Conservation (phyloP, 768 basidiomycete species). For the Rhizopogon roseolus region DNA sequence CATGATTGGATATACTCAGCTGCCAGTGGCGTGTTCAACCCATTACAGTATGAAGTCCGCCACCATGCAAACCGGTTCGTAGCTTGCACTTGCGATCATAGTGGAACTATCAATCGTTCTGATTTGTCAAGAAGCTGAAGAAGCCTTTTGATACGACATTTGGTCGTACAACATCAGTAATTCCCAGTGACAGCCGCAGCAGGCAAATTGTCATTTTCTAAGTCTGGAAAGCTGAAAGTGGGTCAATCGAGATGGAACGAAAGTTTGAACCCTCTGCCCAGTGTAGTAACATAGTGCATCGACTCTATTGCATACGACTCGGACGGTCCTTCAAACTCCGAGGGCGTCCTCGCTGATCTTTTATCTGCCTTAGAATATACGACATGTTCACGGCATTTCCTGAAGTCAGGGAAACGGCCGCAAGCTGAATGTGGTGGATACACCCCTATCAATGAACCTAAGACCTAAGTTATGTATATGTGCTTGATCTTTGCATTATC, state of each 20-base stretch:
- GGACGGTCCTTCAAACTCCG: background rate
- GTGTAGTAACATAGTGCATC: background rate
- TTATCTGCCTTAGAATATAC: no score
- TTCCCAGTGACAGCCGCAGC: background rate
- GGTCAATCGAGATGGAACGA: background rate
- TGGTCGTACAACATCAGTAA: background rate
- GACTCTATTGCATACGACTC: background rate
- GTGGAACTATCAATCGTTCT: background rate
- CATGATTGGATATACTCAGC: background rate
- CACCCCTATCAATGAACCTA: no score
- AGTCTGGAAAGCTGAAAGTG: background rate
- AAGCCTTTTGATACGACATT: background rate
- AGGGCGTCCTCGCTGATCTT: background rate
- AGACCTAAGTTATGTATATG: no score
- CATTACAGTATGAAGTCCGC: background rate
- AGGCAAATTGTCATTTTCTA: background rate
- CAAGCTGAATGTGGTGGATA: background rate
- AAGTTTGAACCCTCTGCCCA: background rate
- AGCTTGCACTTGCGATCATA: background rate
- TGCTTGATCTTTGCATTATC: no score
- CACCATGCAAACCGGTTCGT: background rate
- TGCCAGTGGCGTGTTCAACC: background rate
- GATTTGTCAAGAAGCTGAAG: background rate
- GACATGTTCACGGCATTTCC: background rate
- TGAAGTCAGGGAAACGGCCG: no score